Base-by-base conservation (phyloP, 2,329 filamentous ascomycete genomes). In the Diaporthe vexans region DNA sequence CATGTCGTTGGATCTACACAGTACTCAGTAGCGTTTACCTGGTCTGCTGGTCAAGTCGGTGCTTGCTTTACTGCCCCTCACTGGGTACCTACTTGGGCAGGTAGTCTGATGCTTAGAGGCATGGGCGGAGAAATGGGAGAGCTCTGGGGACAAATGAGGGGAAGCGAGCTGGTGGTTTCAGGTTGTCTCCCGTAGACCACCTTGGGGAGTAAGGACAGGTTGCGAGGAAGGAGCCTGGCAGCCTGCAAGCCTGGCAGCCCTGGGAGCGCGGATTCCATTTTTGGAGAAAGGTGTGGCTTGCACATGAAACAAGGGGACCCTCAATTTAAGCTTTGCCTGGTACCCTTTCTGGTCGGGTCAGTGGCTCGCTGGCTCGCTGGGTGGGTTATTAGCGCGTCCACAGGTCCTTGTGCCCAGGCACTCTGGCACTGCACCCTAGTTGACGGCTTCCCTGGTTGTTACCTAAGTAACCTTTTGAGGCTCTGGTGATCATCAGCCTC, bases 291-390 rank as follows among this genome's bases (percentile, higher is more conserved):
- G 63, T 29, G 63, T 68, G 63, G 63, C 48, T 68, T 68, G 63
- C n/a, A 26, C 29, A 35, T 68, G 63, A 68, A 68, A 68, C 63
- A 68, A 68, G 63, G 63, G n/a, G 63, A 54, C 48, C 63, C 63
- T 68, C 63, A 68, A 54, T 68, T 68, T 68, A 68, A 68, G 63
- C 63, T 68, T 68, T 29, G 48, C 46, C 61, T 51, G 63, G 63
- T 26, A 6, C 61, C 29, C 13, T 65, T 35, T 46, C 59, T 63
- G 59, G 24, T 63, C 40, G 33, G 24, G 40, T 48, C 59, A 65
- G 40, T 48, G 40, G 59, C 46, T 46, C 40, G 10, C 7, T 46
- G n/a, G n/a, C n/a, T n/a, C n/a, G n/a, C n/a, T n/a, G n/a, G n/a
- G n/a, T n/a, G 37, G 59, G 29, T 13, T 37, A 37, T 37, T 37